Percentiles rank a stretch among this genome's conserved stretches.
Conservation (phyloP, 1,284 basidiomycete genomes). For the Entoloma clypeatum region DNA sequence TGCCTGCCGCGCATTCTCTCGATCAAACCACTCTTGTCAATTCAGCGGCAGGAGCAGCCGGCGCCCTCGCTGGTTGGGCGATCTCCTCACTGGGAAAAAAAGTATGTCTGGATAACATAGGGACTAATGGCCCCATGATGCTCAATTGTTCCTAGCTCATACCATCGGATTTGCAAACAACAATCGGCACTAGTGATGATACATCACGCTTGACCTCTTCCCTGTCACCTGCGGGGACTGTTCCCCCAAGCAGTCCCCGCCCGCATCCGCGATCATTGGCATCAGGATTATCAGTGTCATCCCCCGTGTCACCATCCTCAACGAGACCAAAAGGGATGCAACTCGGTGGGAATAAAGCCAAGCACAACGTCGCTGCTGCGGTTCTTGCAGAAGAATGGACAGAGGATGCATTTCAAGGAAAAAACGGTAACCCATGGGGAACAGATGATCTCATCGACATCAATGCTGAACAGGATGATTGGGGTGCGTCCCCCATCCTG, state of each 20-base stretch:
- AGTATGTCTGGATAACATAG: conserved; percentile 33
- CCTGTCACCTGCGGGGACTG: conserved; percentile 25
- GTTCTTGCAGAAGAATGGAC: conserved; percentile 50
- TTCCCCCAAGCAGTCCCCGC: conserved; percentile 14
- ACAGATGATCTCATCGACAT: conserved; percentile 84
- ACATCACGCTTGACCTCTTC: conserved; percentile 34
- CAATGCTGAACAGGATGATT: conserved; percentile 87
- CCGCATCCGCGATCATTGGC: conserved; percentile 14
- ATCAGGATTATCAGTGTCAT: conserved; percentile 12
- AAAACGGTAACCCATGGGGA: conserved; percentile 62
- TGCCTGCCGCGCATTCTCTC: conserved; percentile 32
- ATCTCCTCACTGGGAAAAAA: conserved; percentile 83
- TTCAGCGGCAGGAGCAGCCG: conserved; percentile 85
- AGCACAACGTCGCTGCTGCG: conserved; percentile 30
- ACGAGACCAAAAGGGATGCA: conserved; percentile 66
- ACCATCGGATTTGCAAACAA: conserved; percentile 67
- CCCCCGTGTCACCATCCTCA: conserved; percentile 17
- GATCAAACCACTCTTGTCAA: conserved; percentile 67
- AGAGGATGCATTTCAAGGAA: conserved; percentile 53
- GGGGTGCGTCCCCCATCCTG: conserved; percentile 56
- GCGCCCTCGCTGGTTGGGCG: conserved; percentile 91
- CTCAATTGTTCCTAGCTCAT: conserved; percentile 47
- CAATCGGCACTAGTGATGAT: conserved; percentile 42
- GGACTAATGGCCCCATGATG: conserved; percentile 1
- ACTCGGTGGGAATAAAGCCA: conserved; percentile 55